Percentiles rank a stretch among this genome's conserved stretches.
These are phyloP conservation scores for Brachypodium distachyon DNA, from an alignment of 202 grass and related monocot genomes.

Conservation along the genomic window DNA sequence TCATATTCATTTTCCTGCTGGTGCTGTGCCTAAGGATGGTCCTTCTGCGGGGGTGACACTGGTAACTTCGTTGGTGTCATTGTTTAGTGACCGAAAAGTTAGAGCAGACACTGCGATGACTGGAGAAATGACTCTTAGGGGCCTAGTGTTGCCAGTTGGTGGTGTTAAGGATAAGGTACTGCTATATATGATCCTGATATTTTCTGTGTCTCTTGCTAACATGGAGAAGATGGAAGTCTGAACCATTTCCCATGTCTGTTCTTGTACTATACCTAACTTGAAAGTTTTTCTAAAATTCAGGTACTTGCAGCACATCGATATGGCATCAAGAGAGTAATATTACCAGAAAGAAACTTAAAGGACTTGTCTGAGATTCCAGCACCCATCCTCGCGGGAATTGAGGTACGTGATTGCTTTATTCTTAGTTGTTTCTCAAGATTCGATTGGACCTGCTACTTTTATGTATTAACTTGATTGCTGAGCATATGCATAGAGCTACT, in stretches of 20 bases:
- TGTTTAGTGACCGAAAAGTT: constrained; percentile 88
- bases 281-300: constrained; percentile 32
- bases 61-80: constrained; percentile 82
- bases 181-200: not conserved
- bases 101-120: constrained; percentile 99
- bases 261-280: not conserved
- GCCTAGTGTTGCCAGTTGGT: constrained; percentile 91
- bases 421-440: not conserved
- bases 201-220: not conserved
- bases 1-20: constrained; percentile 99
- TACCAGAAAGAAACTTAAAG: constrained; percentile 92
- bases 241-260: not conserved
- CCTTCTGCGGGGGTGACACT: constrained; percentile 97
- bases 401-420: constrained; percentile 43
- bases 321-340: constrained; percentile 97
- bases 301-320: constrained; percentile 83
- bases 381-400: constrained; percentile 69
- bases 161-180: constrained; percentile 95
- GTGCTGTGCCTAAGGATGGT: constrained; percentile 97
- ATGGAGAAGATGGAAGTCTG: not conserved
- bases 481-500: not conserved
- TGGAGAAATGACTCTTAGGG: constrained; percentile 94
- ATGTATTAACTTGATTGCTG: not conserved
- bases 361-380: constrained; percentile 85
- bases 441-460: not conserved